A percentile compares a stretch with the other conserved stretches of the same genome.
These are phyloP conservation scores for Boechera stricta DNA, from an alignment of 345 rosid species.

Conservation along the genomic window DNA sequence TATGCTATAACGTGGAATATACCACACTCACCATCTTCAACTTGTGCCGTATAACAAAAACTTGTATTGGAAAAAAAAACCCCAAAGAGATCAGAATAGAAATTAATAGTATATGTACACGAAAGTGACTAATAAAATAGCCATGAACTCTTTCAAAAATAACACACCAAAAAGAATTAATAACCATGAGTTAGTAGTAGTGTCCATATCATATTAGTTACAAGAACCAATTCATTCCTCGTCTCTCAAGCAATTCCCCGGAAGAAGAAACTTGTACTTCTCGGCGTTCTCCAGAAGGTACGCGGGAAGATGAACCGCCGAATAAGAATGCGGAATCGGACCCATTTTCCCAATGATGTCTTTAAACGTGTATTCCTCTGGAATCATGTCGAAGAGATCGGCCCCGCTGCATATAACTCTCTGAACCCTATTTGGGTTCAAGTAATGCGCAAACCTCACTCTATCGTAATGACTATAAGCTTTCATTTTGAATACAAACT, in stretches of 20 bases:
- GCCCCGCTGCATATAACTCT: conserved; percentile 69
- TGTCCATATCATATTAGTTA: conserved; percentile 18
- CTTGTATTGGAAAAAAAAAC: neutral
- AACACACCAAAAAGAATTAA: conserved; percentile 42
- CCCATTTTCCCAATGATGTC: conserved; percentile 80
- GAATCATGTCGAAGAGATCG: conserved; percentile 78
- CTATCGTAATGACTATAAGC: conserved; percentile 80
- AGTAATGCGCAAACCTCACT: conserved; percentile 62
- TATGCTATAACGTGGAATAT: conserved; percentile 25
- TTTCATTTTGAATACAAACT: conserved; percentile 77
- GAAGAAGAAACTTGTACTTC: conserved; percentile 64
- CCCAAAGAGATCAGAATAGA: neutral
- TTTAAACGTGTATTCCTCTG: conserved; percentile 77
- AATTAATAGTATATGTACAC: conserved; percentile 38
- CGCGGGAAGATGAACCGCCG: conserved; percentile 71
- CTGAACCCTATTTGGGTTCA: conserved; percentile 72
- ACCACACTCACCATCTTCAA: conserved; percentile 29
- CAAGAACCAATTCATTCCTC: conserved; percentile 35
- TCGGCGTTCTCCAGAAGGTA: conserved; percentile 66
- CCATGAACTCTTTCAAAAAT: conserved; percentile 32
- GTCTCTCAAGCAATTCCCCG: conserved; percentile 68
- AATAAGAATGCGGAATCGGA: conserved; percentile 74
- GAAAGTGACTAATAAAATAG: conserved; percentile 34
- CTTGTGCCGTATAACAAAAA: neutral
- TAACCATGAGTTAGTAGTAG: conserved; percentile 35